These are phyloP conservation scores for Geranomyces variabilis DNA, from an alignment of 192 early-diverging fungal genomes.

Conservation along the genomic window DNA sequence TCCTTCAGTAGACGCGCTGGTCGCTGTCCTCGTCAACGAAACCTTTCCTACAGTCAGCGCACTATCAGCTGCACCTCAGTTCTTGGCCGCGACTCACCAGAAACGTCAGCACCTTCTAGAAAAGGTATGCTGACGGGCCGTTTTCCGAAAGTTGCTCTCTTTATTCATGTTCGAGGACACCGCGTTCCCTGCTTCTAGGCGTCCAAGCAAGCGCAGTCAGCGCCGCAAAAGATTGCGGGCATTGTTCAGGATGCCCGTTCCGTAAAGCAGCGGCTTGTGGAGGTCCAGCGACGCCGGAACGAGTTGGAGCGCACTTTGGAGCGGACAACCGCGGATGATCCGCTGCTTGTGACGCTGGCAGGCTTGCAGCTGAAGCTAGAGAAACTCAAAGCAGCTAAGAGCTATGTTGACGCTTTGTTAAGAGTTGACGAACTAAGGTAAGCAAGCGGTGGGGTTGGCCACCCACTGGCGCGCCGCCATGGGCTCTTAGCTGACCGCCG, in stretches of 20 bases:
- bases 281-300: slow-evolving; percentile 5
- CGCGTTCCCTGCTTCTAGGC: neutral
- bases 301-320: neutral
- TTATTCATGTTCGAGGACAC: no score
- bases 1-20: neutral
- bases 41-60: slow-evolving; percentile 1
- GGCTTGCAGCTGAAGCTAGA: slow-evolving; percentile 17
- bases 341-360: neutral
- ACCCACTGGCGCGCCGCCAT: no score
- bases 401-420: slow-evolving; percentile 18
- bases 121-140: neutral
- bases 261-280: neutral
- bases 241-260: neutral
- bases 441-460: neutral
- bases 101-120: neutral
- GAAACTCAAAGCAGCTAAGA: slow-evolving; percentile 16
- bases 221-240: slow-evolving; percentile 2
- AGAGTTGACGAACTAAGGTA: slow-evolving; percentile 30
- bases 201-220: neutral
- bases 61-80: neutral
- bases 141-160: neutral
- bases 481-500: no score
- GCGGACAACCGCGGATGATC: neutral
- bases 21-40: neutral
- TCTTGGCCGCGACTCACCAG: neutral